These are phyloP conservation scores for Tulasnella sp. DNA, from an alignment of 768 basidiomycete genomes.

Conservation along the genomic window DNA sequence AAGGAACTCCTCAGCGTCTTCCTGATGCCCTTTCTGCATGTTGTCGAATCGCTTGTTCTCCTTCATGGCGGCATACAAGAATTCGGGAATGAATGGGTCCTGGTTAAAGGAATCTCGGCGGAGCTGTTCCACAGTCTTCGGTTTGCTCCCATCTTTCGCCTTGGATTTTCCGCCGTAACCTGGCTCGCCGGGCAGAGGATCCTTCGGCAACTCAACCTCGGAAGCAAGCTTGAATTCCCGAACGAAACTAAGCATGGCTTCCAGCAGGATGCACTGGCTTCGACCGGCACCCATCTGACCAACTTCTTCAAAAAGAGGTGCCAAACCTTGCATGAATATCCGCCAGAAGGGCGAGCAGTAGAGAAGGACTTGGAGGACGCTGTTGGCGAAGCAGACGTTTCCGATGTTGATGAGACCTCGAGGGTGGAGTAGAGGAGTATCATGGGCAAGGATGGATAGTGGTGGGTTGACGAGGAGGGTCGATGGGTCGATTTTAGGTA, in stretches of 20 bases:
- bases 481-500: conserved; percentile 9
- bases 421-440: conserved; percentile 43
- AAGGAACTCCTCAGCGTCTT: conserved; percentile 98
- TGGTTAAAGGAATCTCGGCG: conserved; percentile 26
- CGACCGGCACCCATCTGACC: conserved; percentile 15
- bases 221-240: conserved; percentile 50
- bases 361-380: conserved; percentile 82
- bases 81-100: conserved; percentile 75
- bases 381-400: conserved; percentile 97
- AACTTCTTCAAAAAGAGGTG: conserved; percentile 11
- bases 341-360: conserved; percentile 82
- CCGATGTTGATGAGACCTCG: conserved; percentile 88
- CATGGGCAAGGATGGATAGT: background rate
- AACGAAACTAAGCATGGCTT: conserved; percentile 50
- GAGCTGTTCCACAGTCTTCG: conserved; percentile 4
- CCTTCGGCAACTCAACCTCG: conserved; percentile 14
- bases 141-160: conserved; percentile 11
- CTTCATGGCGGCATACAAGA: conserved; percentile 88
- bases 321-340: conserved; percentile 43
- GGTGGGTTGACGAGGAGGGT: background rate
- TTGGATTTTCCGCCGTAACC: conserved; percentile 1
- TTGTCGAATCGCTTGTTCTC: conserved; percentile 87
- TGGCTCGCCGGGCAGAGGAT: conserved; percentile 30
- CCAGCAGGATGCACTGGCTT: conserved; percentile 12
- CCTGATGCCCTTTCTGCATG: conserved; percentile 93